Percentiles rank a stretch among this genome's conserved stretches.
Evolutionary conservation across 2,329 filamentous ascomycete species (phyloP).

Genomic region (Colletotrichum acutatum): DNA sequence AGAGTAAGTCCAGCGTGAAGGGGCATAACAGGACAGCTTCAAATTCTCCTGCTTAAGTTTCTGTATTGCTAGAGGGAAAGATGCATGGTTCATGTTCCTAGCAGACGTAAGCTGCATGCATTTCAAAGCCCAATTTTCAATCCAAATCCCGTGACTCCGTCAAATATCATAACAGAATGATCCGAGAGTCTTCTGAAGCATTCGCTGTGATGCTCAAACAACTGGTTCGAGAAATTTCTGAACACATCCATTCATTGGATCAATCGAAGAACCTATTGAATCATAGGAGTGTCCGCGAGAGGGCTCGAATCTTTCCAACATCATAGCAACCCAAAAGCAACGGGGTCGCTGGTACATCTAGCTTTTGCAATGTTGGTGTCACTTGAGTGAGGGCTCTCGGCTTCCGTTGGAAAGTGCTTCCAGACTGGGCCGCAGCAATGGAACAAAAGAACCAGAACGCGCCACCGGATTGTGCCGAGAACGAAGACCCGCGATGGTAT

Average conservation of each 20-base stretch:
- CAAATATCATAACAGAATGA: background rate
- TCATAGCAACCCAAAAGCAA: background rate
- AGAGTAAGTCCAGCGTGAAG: background rate
- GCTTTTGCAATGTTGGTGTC: background rate
- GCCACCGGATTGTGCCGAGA: background rate
- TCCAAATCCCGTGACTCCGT: background rate
- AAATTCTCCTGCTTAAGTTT: background rate
- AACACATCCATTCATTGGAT: background rate
- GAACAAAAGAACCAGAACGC: background rate
- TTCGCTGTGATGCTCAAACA: no score
- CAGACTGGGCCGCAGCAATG: background rate
- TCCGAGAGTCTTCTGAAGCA: no score
- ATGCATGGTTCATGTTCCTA: no score
- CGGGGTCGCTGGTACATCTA: conserved; percentile 1
- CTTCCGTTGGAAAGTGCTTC: background rate
- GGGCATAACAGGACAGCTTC: background rate
- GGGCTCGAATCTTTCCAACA: background rate
- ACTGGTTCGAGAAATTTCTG: no score
- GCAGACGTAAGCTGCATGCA: background rate
- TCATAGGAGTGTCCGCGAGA: background rate
- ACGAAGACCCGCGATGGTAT: background rate
- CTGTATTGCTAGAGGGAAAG: background rate
- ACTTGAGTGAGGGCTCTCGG: background rate
- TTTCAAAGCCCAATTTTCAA: background rate
- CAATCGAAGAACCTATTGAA: background rate